Evolutionary conservation across 345 rosid species (phyloP), one percentile per base, ranked within the genome.

Genomic region (Eucalyptus erythrocorys): DNA sequence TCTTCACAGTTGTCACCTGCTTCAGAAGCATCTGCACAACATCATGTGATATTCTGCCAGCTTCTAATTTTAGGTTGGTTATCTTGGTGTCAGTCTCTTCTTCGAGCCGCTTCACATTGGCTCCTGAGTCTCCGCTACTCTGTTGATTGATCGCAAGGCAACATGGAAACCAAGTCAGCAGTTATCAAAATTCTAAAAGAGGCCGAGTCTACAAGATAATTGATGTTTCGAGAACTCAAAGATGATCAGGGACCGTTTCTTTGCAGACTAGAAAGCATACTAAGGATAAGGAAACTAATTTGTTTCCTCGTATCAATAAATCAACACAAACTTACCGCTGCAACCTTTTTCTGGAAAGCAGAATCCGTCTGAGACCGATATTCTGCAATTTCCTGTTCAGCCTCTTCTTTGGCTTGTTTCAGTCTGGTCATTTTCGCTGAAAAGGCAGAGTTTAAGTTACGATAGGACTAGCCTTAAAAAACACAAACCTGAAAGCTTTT

Each of bases 401-500:
- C 99, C 93, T 96, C 99, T 90, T 97, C 99, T 92, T 97, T 96
- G 90, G 99, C 99, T 91, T 96, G 98, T 91, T 94, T 96, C 93
- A 97, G 90, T 61, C 98, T 94, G 87, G 96, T 93, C 95, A 95
- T 86, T 92, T 97, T 97, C 17, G 94, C 99, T 97, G 90, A 59
- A 48, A 89, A 68, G 84, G 47, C 47, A 76, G 47, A 40, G 27
- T 5, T 40, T 76, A 76, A 10, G 84, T 40, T 64, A 76, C 7
- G 47, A 76, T 40, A 40, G 30, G 30, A 76, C 84, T 3, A 76
- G 84, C 84, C 43, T 76, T 76, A 7, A 40, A 76, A 76, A 37
- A 76, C 47, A 85, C 42, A 87, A 10, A 50, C 49, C 45, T 37
- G 13, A 64, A 86, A 59, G 17, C 30, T 49, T 85, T 88, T 8